phyloP scores from a whole-genome alignment of 768 basidiomycete species.

The Amanita fuliginea region DNA sequence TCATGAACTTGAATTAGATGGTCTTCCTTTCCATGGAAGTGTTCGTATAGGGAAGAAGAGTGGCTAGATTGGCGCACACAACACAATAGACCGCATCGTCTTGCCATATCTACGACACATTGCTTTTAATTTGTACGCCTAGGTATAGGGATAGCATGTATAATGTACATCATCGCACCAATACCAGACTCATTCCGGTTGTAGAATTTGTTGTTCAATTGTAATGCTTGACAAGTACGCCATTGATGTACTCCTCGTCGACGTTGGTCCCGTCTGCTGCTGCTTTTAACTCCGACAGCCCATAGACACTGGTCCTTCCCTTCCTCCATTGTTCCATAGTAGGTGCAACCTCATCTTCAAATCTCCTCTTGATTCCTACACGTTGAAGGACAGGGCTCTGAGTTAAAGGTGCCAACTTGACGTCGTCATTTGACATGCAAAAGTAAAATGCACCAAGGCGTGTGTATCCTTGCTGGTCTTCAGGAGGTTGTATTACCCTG shows the following conservation, averaged over 20 bases:
- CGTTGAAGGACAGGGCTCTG: constrained; percentile 39
- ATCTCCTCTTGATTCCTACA: constrained; percentile 26
- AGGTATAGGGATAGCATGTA: too few relatives aligned
- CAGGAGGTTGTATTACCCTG: constrained; percentile 48
- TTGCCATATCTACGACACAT: background rate
- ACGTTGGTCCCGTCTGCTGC: constrained; percentile 28
- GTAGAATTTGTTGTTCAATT: constrained; percentile 21
- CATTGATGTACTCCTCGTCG: constrained; percentile 45
- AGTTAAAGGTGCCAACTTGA: constrained; percentile 30
- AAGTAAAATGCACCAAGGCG: constrained; percentile 56
- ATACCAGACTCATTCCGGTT: too few relatives aligned
- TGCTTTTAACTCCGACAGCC: constrained; percentile 30
- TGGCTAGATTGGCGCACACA: background rate
- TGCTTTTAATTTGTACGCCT: too few relatives aligned
- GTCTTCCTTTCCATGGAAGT: constrained; percentile 56
- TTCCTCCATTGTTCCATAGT: constrained; percentile 44
- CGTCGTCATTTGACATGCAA: constrained; percentile 36
- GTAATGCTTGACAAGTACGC: constrained; percentile 46
- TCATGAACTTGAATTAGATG: constrained; percentile 46
- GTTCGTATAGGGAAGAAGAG: constrained; percentile 55
- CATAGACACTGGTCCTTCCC: constrained; percentile 40
- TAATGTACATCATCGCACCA: too few relatives aligned
- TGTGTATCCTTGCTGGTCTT: constrained; percentile 35
- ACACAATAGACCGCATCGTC: background rate
- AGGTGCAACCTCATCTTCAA: constrained; percentile 29